Evolutionary conservation across 2,329 filamentous ascomycete genomes (phyloP).

Genomic region (Aspergillus sp.): DNA sequence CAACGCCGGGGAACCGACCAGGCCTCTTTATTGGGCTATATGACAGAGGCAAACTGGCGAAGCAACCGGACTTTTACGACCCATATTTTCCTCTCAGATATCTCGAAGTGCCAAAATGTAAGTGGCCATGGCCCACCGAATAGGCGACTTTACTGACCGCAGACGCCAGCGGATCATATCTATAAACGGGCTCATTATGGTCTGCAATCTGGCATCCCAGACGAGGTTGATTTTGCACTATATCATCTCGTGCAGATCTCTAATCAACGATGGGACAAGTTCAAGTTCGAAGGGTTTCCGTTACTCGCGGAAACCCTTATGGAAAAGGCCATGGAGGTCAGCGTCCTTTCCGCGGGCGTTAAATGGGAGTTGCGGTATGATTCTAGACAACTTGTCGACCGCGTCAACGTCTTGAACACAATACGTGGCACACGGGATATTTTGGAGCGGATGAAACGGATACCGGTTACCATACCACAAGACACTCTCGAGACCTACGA

Average conservation of each 20-base stretch:
- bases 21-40: conserved; percentile 22
- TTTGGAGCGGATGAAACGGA: conserved; percentile 58
- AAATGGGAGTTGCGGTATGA: conserved; percentile 73
- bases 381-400: conserved; percentile 40
- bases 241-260: conserved; percentile 94
- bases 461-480: conserved; percentile 51
- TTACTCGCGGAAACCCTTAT: conserved; percentile 80
- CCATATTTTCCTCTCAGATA: conserved; percentile 28
- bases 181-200: conserved; percentile 82
- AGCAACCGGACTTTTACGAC: conserved; percentile 30
- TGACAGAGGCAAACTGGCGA: conserved; percentile 19
- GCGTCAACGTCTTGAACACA: conserved; percentile 53
- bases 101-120: conserved; percentile 29
- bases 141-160: conserved; percentile 4
- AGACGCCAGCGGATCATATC: conserved; percentile 49
- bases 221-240: conserved; percentile 85
- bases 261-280: conserved; percentile 88
- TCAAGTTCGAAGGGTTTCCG: conserved; percentile 85
- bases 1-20: conserved; percentile 35
- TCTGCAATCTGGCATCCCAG: conserved; percentile 65
- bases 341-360: conserved; percentile 69
- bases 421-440: conserved; percentile 60
- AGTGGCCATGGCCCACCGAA: conserved; percentile 6
- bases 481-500: conserved; percentile 62
- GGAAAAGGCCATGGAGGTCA: conserved; percentile 71